Base-by-base conservation (phyloP, 331 rosid genomes). In the Acacia pycnantha region DNA sequence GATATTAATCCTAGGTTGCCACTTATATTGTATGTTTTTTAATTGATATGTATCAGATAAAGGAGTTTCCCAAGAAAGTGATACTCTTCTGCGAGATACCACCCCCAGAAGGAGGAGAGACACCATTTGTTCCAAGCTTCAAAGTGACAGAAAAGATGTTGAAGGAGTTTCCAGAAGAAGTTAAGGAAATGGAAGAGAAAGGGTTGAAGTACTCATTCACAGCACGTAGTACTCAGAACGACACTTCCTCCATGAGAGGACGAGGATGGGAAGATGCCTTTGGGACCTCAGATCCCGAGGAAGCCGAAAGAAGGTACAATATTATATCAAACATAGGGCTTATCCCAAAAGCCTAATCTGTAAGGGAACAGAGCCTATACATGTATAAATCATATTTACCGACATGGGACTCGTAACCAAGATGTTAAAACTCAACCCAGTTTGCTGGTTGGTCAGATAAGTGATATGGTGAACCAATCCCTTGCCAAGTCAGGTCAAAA, bases 201-300 rank as follows among this genome's bases (percentile, higher is more conserved):
- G 92, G 89, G 9, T 15, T 90, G 44, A 88, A 85, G 75, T 90
- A 88, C 86, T 79, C 90, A 0, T 87, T 90, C 86, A 88, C 87
- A 8, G 90, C 89, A 41, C 82, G 8, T 21, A 83, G 92, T 84
- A 65, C 70, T 31, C 87, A 87, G 46, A 81, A 82, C 40, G 66
- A 86, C 61, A 74, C 82, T 0, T 74, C 86, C 15, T 91, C 97
- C 62, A 92, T 92, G 97, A 92, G 97, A 78, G 98, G 98, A 40
- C 82, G 98, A 83, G 97, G 96, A 0, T 94, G 96, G 98, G 93
- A 94, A 67, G 91, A 91, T 59, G 86, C 98, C 46, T 92, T 94
- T 79, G 92, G 83, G 3, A 84, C 97, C 77, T 86, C 96, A 0
- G 94, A 91, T 81, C 88, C 59, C 4, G 65, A 79, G 10, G 90